Percentiles rank a stretch among this genome's conserved stretches.
These are phyloP conservation scores for Pseudogymnoascus verrucosus DNA, from an alignment of 2,329 filamentous ascomycete genomes.

Conservation along the genomic window DNA sequence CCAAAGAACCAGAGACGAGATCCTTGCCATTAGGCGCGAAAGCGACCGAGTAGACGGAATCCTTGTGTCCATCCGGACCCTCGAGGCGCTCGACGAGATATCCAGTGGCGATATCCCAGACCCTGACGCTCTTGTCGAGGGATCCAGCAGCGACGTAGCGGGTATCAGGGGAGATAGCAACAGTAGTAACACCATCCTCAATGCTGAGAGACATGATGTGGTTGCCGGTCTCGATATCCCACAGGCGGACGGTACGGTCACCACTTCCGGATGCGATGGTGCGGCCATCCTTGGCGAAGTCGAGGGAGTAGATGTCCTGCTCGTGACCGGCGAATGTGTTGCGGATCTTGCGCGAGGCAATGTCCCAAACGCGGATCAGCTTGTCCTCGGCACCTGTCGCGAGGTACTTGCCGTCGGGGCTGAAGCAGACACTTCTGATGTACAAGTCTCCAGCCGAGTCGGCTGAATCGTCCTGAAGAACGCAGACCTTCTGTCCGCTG, in stretches of 20 bases:
- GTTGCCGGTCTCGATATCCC: constrained; percentile 82
- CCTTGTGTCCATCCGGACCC: constrained; percentile 88
- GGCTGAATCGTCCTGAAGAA: constrained; percentile 80
- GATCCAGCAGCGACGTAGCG: constrained; percentile 92
- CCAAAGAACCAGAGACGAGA: constrained; percentile 86
- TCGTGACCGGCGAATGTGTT: constrained; percentile 95
- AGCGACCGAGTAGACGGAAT: constrained; percentile 92
- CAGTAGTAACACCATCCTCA: constrained; percentile 94
- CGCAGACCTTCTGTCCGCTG: constrained; percentile 78
- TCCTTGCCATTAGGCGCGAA: constrained; percentile 92
- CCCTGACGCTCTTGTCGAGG: constrained; percentile 92
- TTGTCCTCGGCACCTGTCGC: constrained; percentile 97
- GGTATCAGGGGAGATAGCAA: constrained; percentile 92
- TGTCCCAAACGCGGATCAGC: constrained; percentile 92
- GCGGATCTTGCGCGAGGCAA: constrained; percentile 71
- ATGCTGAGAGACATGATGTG: constrained; percentile 83
- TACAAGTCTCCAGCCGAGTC: constrained; percentile 89
- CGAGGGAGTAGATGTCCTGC: constrained; percentile 95
- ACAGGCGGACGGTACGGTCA: constrained; percentile 87
- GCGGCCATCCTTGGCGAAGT: constrained; percentile 87
- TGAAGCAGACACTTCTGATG: constrained; percentile 97
- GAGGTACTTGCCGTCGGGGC: constrained; percentile 85
- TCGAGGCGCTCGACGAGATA: constrained; percentile 87
- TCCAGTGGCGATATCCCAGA: constrained; percentile 86
- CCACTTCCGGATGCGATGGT: constrained; percentile 94